Evolutionary conservation across 345 rosid species (phyloP).

Genomic region (Punica granatum): DNA sequence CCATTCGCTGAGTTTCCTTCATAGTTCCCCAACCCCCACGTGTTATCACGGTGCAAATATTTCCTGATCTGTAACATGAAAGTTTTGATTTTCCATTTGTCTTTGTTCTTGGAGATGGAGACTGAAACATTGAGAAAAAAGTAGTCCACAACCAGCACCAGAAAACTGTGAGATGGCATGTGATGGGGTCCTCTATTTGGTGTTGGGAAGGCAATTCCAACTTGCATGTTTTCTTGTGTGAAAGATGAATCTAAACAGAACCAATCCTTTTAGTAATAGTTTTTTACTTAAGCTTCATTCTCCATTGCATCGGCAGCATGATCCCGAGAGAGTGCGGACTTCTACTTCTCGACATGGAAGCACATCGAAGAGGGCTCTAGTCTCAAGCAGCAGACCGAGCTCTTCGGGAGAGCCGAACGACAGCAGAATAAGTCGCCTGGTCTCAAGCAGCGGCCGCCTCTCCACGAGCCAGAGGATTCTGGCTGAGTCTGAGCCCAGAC

Average conservation of each 20-base stretch:
- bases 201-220: not conserved
- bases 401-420: slow-evolving; percentile 66
- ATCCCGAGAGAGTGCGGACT: slow-evolving; percentile 29
- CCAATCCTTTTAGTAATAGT: not conserved
- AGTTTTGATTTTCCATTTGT: too few relatives aligned
- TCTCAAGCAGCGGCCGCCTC: slow-evolving; percentile 44
- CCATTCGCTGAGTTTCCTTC: not conserved
- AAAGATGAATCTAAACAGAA: too few relatives aligned
- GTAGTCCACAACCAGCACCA: too few relatives aligned
- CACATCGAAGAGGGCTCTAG: slow-evolving; percentile 53
- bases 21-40: not conserved
- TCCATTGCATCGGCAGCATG: slow-evolving; percentile 26
- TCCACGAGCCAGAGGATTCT: slow-evolving; percentile 55
- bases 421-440: slow-evolving; percentile 45
- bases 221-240: too few relatives aligned
- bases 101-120: not conserved
- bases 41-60: too few relatives aligned
- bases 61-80: too few relatives aligned
- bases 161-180: not conserved
- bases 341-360: slow-evolving; percentile 52
- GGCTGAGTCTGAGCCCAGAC: slow-evolving; percentile 20
- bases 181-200: not conserved
- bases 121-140: too few relatives aligned
- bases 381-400: slow-evolving; percentile 59
- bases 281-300: not conserved